Base-by-base conservation (phyloP, 2,329 filamentous ascomycete species). In the Epichloe hybrida region DNA sequence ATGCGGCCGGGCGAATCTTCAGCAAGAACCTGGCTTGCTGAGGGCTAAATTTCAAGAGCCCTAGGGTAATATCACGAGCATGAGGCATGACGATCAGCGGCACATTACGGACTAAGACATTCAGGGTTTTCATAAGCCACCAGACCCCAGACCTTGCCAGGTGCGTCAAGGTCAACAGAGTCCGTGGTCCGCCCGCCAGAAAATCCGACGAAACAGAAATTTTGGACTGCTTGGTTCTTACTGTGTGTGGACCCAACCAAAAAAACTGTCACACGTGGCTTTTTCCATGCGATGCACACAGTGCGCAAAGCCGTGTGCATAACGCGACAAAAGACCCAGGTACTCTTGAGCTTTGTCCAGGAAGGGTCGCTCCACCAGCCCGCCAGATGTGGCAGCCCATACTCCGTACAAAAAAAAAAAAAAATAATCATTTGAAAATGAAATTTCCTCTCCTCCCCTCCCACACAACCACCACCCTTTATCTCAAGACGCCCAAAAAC, bases 391-490 rank as follows among this genome's bases (percentile, higher is more conserved):
- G 48, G 27, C 54, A 54, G 57, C 55, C 56, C 43, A 56, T 49
- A 40, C 52, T 21, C 20, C 20, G 20, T 21, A 21, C 20, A 21
- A 21, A 21, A 21, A 27, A 55, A 62, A 60, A 59, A 63, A 64
- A 66, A 63, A 66, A 66, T 59, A 60, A 61, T 57, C 58, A 57
- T 54, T 60, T 54, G 54, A 17, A 6, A 53, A 58, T 58, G 59
- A 66, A 69, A 66, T 66, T 68, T 68, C 64, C 59, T 63, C 64
- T 63, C 63, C 62, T 53, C 60, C 62, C 69, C 65, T 65, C 67
- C 68, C 70, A 62, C 64, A 65, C 69, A 70, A 69, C 66, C 64
- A 65, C 71, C 70, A 73, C 68, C 68, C 67, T 55, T 72, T 74
- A 73, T 72, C 66, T 64, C 70, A 69, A 64, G 62, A 62, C 61